Percentiles rank a stretch among this genome's conserved stretches.
Evolutionary conservation across 1,284 basidiomycete genomes (phyloP).

Genomic region (Melampsora abietis-canadensis): DNA sequence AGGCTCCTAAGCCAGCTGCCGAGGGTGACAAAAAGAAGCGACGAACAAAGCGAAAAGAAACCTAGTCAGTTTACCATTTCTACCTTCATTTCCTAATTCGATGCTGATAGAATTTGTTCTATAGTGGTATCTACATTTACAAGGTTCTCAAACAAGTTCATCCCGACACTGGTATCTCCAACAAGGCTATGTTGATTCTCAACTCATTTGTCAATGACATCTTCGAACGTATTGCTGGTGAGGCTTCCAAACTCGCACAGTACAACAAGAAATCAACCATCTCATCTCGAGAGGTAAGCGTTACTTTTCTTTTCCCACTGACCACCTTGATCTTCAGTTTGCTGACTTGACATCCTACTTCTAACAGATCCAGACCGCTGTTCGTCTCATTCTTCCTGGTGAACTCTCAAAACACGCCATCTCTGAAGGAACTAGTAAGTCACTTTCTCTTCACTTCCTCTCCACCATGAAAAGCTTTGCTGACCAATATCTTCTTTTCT

Average conservation of each 20-base stretch:
- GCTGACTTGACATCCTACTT: background rate
- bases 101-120: slow-evolving; percentile 44
- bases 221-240: slow-evolving; percentile 56
- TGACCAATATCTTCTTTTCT: background rate
- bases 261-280: slow-evolving; percentile 87
- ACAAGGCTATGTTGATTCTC: slow-evolving; percentile 57
- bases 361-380: slow-evolving; percentile 55
- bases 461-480: background rate
- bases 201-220: slow-evolving; percentile 56
- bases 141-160: slow-evolving; percentile 63
- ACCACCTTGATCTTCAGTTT: background rate
- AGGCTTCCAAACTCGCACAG: slow-evolving; percentile 54
- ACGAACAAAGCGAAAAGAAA: slow-evolving; percentile 61
- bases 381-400: slow-evolving; percentile 82
- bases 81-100: slow-evolving; percentile 36
- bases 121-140: slow-evolving; percentile 53
- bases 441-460: slow-evolving; percentile 54
- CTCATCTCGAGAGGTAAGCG: slow-evolving; percentile 51
- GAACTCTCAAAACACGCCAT: slow-evolving; percentile 78
- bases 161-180: slow-evolving; percentile 56
- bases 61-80: slow-evolving; percentile 50
- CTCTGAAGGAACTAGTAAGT: slow-evolving; percentile 67
- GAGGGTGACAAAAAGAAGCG: slow-evolving; percentile 64
- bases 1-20: slow-evolving; percentile 60
- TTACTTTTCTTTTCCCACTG: background rate